Percentiles rank a stretch among this genome's conserved stretches.
These are phyloP conservation scores for Aspergillus ellipticus DNA, from an alignment of 495 filamentous ascomycete genomes.

Conservation along the genomic window DNA sequence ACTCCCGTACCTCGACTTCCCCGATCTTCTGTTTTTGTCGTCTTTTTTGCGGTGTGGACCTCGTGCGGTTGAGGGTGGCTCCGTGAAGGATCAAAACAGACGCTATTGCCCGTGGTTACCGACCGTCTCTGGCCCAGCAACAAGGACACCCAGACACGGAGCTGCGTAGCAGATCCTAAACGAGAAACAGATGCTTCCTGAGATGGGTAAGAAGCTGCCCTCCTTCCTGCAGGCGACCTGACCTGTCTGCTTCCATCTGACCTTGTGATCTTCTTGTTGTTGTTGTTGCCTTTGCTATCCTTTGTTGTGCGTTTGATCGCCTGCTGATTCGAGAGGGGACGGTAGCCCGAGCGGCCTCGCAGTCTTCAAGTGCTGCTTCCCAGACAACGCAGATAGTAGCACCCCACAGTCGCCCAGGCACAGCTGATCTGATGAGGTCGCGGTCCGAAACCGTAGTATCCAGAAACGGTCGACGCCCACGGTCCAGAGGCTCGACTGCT, in stretches of 20 bases:
- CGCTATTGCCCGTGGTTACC: conserved; percentile 32
- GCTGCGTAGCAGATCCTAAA: conserved; percentile 3
- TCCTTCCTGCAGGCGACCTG: conserved; percentile 9
- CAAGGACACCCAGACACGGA: conserved; percentile 2
- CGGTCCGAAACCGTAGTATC: conserved; percentile 59
- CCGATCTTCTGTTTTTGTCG: background rate
- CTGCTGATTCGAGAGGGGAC: conserved; percentile 15
- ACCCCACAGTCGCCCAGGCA: conserved; percentile 42
- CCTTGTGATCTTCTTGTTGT: background rate
- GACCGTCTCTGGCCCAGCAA: conserved; percentile 22
- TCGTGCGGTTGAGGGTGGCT: conserved; percentile 20
- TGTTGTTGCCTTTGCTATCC: background rate
- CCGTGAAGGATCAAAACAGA: conserved; percentile 29
- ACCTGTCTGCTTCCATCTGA: background rate
- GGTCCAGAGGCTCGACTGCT: conserved; percentile 82
- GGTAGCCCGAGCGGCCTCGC: conserved; percentile 28
- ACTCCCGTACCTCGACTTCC: background rate
- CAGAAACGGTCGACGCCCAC: conserved; percentile 59
- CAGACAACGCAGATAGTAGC: conserved; percentile 37
- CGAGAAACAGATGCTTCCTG: conserved; percentile 27
- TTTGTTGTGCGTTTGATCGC: background rate
- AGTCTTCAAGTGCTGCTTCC: conserved; percentile 31
- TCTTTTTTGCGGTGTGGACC: conserved; percentile 12
- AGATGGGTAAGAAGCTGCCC: conserved; percentile 26
- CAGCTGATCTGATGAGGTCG: conserved; percentile 47